Evolutionary conservation across 2,329 filamentous ascomycete species (phyloP), one percentile per base, ranked within the genome.

Genomic region (Fusarium sp.): DNA sequence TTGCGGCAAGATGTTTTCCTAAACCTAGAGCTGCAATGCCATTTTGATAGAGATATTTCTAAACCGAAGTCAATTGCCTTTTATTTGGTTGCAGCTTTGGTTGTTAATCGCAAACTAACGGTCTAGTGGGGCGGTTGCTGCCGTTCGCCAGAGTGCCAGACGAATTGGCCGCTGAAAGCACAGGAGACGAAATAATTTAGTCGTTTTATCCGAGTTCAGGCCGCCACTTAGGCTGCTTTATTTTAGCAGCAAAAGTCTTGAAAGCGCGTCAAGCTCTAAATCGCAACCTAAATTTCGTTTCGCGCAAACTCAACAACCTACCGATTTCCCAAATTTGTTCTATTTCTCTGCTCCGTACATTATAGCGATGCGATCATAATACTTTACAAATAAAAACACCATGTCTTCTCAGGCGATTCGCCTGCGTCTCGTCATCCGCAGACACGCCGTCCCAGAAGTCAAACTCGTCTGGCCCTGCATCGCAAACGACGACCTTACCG

Each of bases 371-470:
- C 65, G 41, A 63, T 54, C 6, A 39, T 75, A 67, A 26, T 18
- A 23, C 3, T 46, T 3, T 16, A 23, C 19, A 57, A 25, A 39
- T 6, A 30, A 23, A 23, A 30, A 19, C 30, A 31, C 30, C 46
- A 81, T 79, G 79, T 69, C 77, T 34, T 67, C 74, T 42, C 74
- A 75, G 57, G 75, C 76, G 52, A 79, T 96, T 85, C 92, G 93
- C 75, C 86, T 97, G 64, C 90, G 91, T 70, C 82, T 97, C 49
- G 84, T 88, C 37, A 88, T 97, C 56, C 88, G 89, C 68, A 90
- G 93, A 60, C 88, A 95, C 79, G 88, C 86, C 44, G 84, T 96
- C 25, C 93, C 93, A 10, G 86, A 91, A 42, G 87, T 89, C 58
- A 88, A 88, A 69, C 85, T 96, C 57, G 83, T 95, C 42, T 95